Evolutionary conservation across 2,329 filamentous ascomycete species (phyloP), one percentile per base, ranked within the genome.

Genomic region (Colletotrichum orbiculare): DNA sequence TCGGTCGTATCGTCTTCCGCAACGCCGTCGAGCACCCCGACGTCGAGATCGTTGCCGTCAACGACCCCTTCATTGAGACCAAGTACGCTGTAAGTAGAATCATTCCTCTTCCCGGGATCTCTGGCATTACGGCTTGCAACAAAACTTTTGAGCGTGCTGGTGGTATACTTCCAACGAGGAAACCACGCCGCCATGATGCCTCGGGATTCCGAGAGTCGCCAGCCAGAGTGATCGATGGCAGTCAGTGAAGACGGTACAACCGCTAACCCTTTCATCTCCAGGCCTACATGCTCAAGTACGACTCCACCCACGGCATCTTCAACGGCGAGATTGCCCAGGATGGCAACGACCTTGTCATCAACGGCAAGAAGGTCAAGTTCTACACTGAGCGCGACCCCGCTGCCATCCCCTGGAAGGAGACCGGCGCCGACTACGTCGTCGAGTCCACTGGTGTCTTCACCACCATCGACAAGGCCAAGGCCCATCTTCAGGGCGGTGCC

Each of bases 211-310:
- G 17, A 17, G 17, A 3, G 17, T 17, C 2, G 17, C 17, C 17
- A 17, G 17, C 17, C 17, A 17, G 17, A 17, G 17, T 17, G 17
- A 35, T 13, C 45, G 55, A 25, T 17, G 7, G 42, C 13, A n/a
- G 9, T 43, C 42, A 43, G 33, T 12, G 10, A 48, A 13, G 9
- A 48, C 2, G 2, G 9, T 33, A 34, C 17, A 33, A 10, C 61
- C 13, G 25, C 60, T 69, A 47, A 67, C 53, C 11, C 54, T 60
- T 54, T 57, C 55, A 54, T 42, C 41, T 64, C 34, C 69, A 97
- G 94, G 93, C 92, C 79, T 98, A 98, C 90, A 98, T 98, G 96
- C 91, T 99, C 85, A 96, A 97, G 88, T 98, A 98, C 83, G 96
- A 99, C 88, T 94, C 92, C 75, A 94, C 92, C 82, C 96, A 99